A percentile compares a stretch with the other conserved stretches of the same genome.
These are phyloP conservation scores for Mycena crocata DNA, from an alignment of 768 basidiomycete species.

Conservation along the genomic window DNA sequence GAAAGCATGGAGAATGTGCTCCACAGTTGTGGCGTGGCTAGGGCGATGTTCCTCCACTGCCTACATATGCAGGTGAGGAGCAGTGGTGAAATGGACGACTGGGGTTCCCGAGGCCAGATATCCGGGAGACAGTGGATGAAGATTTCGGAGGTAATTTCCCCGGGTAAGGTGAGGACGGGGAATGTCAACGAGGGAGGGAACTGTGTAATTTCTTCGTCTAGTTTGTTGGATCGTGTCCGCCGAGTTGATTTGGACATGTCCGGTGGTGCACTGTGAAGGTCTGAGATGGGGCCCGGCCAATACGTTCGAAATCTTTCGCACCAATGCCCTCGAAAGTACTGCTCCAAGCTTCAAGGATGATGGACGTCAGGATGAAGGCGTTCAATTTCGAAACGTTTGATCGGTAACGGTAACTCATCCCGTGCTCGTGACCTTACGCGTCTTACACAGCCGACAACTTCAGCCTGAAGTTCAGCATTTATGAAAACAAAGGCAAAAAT, in stretches of 20 bases:
- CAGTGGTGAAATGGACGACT: conserved; percentile 29
- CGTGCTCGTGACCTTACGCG: too few species aligned
- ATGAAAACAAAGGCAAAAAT: too few species aligned
- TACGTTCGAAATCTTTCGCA: too few species aligned
- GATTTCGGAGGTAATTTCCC: conserved; percentile 40
- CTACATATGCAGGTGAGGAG: conserved; percentile 41
- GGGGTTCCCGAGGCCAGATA: conserved; percentile 1
- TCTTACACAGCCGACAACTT: too few species aligned
- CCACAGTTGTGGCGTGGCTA: conserved; percentile 46
- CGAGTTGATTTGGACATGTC: background rate
- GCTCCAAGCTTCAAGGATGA: too few species aligned
- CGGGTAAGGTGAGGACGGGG: conserved; percentile 35
- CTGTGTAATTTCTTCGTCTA: background rate
- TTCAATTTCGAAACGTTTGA: too few species aligned
- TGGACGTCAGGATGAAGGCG: too few species aligned
- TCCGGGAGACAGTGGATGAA: conserved; percentile 36
- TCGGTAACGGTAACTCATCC: too few species aligned
- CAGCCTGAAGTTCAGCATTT: too few species aligned
- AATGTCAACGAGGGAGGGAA: background rate
- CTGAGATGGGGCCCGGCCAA: too few species aligned
- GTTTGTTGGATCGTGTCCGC: background rate
- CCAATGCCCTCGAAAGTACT: too few species aligned
- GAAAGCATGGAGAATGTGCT: background rate
- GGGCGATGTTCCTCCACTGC: conserved; percentile 43
- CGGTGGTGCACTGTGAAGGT: too few species aligned